A percentile compares a stretch with the other conserved stretches of the same genome.
Conservation (phyloP, 2,329 filamentous ascomycete genomes). For the Clarireedia hainanense region DNA sequence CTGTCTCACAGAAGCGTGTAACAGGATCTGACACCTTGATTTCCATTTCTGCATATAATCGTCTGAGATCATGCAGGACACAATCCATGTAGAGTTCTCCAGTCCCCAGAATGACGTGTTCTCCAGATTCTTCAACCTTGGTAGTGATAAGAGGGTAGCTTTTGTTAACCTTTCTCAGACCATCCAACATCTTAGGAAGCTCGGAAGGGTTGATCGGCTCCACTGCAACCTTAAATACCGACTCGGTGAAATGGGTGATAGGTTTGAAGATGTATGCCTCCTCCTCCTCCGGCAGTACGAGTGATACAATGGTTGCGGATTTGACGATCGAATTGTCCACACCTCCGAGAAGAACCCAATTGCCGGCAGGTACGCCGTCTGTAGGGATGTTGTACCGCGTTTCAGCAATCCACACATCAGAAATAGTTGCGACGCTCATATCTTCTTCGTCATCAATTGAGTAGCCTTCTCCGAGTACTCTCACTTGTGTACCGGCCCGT, state of each 20-base stretch:
- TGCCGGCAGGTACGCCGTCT: slow-evolving; percentile 87
- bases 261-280: slow-evolving; percentile 94
- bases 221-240: slow-evolving; percentile 94
- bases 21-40: slow-evolving; percentile 98
- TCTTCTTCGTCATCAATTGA: slow-evolving; percentile 97
- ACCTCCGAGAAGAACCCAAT: slow-evolving; percentile 83
- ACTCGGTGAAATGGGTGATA: slow-evolving; percentile 90
- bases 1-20: slow-evolving; percentile 94
- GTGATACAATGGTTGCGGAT: slow-evolving; percentile 81
- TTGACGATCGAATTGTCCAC: slow-evolving; percentile 99
- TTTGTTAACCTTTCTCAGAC: slow-evolving; percentile 93
- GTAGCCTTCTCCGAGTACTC: slow-evolving; percentile 91
- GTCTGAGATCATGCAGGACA: slow-evolving; percentile 86
- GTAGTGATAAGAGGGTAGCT: slow-evolving; percentile 93
- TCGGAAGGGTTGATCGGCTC: slow-evolving; percentile 98
- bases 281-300: slow-evolving; percentile 75
- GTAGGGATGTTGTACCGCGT: slow-evolving; percentile 89
- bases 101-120: slow-evolving; percentile 90
- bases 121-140: slow-evolving; percentile 95
- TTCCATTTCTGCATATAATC: slow-evolving; percentile 97
- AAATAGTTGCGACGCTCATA: slow-evolving; percentile 80
- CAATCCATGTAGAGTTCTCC: slow-evolving; percentile 99
- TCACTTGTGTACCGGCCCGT: slow-evolving; percentile 70
- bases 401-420: slow-evolving; percentile 83
- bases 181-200: slow-evolving; percentile 96